A percentile compares a stretch with the other conserved stretches of the same genome.
Evolutionary conservation across 148 eudicot species (phyloP).

Genomic region (Nepenthes gracilis): DNA sequence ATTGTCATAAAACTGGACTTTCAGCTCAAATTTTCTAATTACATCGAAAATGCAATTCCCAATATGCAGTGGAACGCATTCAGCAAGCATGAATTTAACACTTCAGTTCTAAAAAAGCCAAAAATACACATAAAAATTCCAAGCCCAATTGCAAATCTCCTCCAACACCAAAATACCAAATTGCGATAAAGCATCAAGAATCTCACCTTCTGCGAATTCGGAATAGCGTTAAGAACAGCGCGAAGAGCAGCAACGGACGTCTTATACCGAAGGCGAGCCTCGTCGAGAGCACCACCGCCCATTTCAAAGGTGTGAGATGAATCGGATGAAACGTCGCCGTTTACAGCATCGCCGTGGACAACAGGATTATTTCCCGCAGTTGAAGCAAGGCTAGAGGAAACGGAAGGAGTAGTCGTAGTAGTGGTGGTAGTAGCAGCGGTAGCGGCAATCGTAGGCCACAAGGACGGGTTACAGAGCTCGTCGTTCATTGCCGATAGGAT

Average conservation of each 20-base stretch:
- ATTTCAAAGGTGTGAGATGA: constrained; percentile 41
- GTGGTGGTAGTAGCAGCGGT: not conserved
- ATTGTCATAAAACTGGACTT: too few species aligned
- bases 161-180: too few species aligned
- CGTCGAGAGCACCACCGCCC: constrained; percentile 86
- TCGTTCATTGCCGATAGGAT: constrained; percentile 88
- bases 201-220: constrained; percentile 46
- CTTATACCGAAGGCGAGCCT: constrained; percentile 65
- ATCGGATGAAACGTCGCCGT: constrained; percentile 45
- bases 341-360: constrained; percentile 11
- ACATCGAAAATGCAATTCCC: too few species aligned
- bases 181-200: not conserved
- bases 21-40: too few species aligned
- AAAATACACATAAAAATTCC: too few species aligned
- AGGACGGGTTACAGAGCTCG: constrained; percentile 74
- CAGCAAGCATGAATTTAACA: too few species aligned
- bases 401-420: not conserved
- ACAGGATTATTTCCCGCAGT: constrained; percentile 1
- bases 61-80: too few species aligned
- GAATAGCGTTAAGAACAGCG: constrained; percentile 48
- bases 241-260: constrained; percentile 65
- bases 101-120: too few species aligned
- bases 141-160: too few species aligned
- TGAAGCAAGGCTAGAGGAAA: constrained; percentile 1
- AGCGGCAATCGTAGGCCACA: constrained; percentile 52